Base-by-base conservation (phyloP, 2,329 filamentous ascomycete species). In the Clarireedia hainanense region DNA sequence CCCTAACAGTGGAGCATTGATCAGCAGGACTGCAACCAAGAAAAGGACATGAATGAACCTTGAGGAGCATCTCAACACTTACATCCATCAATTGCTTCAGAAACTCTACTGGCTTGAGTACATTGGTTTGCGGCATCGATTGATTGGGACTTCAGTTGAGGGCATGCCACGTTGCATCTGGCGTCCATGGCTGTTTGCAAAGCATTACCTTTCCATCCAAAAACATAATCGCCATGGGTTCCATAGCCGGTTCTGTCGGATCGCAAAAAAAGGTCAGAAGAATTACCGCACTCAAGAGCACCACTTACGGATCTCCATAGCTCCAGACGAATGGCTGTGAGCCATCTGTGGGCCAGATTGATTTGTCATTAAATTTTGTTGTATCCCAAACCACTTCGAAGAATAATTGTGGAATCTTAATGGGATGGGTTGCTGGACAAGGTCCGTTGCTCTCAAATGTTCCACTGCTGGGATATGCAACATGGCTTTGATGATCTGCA, bases 141-240 rank as follows among this genome's bases (percentile, higher is more conserved):
- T 24, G 68, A 65, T 69, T 77, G 75, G 47, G 70, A 72, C 52
- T 71, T 73, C 64, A 78, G 70, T 27, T 64, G 62, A 34, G 70
- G 61, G 65, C 76, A 75, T 5, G 52, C 52, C 71, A 77, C 74
- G 46, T 75, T 71, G 69, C 74, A 76, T 59, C 60, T 62, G 60
- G 70, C 71, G 65, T 75, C 73, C 74, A 76, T 75, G 63, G 74
- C 74, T 67, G 70, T 73, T 65, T 79, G 76, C 43, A 79, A 72
- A 5, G 71, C 68, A 64, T 76, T 69, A 58, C 70, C 74, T 64
- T 77, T 72, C 75, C 75, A 77, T 60, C 75, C 75, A 61, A 78
- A 78, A 58, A 77, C 65, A 64, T 78, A 79, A 65, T 79, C 76
- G 24, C 75, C 76, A 64, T 78, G 75, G 14, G 75, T 75, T 7